These are phyloP conservation scores for Chenopodium album DNA, from an alignment of 148 eudicot genomes.

Conservation along the genomic window DNA sequence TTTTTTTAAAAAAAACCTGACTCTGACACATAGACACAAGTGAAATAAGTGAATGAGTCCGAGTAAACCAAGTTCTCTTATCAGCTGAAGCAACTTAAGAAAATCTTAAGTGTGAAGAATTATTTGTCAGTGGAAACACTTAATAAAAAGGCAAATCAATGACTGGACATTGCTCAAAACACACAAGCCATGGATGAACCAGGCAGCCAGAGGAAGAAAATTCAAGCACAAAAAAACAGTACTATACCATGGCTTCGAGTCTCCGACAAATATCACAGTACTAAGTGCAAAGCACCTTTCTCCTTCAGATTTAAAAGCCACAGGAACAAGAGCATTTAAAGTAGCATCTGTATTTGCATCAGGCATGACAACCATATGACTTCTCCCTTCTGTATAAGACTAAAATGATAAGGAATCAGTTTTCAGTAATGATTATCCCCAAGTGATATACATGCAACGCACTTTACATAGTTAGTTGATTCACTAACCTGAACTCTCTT, in stretches of 20 bases:
- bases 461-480: neutral
- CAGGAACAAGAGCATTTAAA: constrained; percentile 55
- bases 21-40: no score
- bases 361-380: constrained; percentile 74
- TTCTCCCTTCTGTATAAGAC: constrained; percentile 69
- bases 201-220: neutral
- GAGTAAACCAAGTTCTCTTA: neutral
- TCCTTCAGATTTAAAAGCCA: constrained; percentile 79
- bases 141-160: neutral
- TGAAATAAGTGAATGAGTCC: no score
- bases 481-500: constrained; percentile 44
- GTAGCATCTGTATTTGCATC: constrained; percentile 64
- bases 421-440: neutral
- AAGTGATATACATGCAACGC: neutral
- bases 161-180: neutral
- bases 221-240: neutral
- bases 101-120: neutral
- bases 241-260: constrained; percentile 58
- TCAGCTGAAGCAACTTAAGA: neutral
- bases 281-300: constrained; percentile 61
- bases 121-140: constrained; percentile 2
- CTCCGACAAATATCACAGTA: constrained; percentile 69
- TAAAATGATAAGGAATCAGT: constrained; percentile 22
- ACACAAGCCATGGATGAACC: neutral
- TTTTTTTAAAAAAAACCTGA: no score